Evolutionary conservation across 1,284 basidiomycete genomes (phyloP).

Genomic region (Puccinia triticina): DNA sequence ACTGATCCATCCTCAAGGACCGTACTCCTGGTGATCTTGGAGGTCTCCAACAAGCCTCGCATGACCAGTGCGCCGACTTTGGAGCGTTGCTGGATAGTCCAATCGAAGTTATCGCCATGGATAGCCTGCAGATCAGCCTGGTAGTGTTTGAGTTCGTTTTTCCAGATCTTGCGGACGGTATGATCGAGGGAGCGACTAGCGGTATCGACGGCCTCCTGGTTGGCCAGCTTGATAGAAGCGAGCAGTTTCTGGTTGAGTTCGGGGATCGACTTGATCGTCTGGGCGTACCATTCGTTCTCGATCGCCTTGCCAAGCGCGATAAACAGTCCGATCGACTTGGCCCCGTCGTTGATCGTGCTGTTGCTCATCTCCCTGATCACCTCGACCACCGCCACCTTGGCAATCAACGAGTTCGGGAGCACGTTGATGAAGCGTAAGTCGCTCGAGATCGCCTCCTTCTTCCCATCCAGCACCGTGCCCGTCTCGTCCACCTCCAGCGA

Average conservation of each 20-base stretch:
- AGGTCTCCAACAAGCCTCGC: slow-evolving; percentile 42
- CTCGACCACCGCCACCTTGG: slow-evolving; percentile 45
- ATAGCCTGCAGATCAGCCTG: slow-evolving; percentile 23
- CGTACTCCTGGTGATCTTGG: slow-evolving; percentile 39
- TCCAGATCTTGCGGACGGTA: slow-evolving; percentile 37
- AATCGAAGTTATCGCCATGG: slow-evolving; percentile 47
- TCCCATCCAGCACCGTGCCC: slow-evolving; percentile 3
- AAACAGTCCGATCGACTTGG: slow-evolving; percentile 48
- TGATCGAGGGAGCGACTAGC: slow-evolving; percentile 24
- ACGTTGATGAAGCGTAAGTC: slow-evolving; percentile 35
- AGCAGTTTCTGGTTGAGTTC: slow-evolving; percentile 42
- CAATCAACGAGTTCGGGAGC: slow-evolving; percentile 29
- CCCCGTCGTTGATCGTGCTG: slow-evolving; percentile 48
- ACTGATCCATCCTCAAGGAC: slow-evolving; percentile 43
- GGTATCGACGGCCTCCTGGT: not conserved
- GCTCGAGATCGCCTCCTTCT: slow-evolving; percentile 18
- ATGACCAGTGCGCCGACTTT: slow-evolving; percentile 48
- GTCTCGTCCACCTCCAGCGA: not conserved
- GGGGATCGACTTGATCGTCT: slow-evolving; percentile 41
- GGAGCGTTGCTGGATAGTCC: slow-evolving; percentile 42
- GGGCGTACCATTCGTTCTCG: slow-evolving; percentile 49
- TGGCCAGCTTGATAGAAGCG: slow-evolving; percentile 30
- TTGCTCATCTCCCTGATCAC: slow-evolving; percentile 49
- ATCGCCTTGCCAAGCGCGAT: slow-evolving; percentile 49
- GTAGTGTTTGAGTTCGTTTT: slow-evolving; percentile 28